Conservation (phyloP, 2,329 filamentous ascomycete genomes). For the Penicillium sclerotiorum region DNA sequence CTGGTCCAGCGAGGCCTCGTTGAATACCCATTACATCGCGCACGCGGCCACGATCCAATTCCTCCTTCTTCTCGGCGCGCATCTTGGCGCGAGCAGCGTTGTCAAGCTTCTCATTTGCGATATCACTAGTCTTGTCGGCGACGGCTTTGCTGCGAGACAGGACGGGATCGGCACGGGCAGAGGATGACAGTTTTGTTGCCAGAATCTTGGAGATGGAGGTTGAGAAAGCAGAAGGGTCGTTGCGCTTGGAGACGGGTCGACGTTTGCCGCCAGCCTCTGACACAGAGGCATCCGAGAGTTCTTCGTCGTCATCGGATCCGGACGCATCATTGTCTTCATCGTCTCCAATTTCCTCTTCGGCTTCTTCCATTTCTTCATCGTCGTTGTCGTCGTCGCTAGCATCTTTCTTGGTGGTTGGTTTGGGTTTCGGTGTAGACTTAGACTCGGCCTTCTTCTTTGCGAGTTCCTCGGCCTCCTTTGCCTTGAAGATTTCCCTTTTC, state of each 20-base stretch:
- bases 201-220: constrained; percentile 93
- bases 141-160: constrained; percentile 79
- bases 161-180: constrained; percentile 86
- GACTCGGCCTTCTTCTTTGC: constrained; percentile 19
- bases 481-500: too few species aligned
- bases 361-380: constrained; percentile 33
- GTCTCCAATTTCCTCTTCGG: constrained; percentile 34
- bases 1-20: constrained; percentile 54
- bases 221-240: constrained; percentile 88
- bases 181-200: constrained; percentile 79
- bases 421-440: constrained; percentile 10
- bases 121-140: constrained; percentile 69
- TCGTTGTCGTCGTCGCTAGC: constrained; percentile 33
- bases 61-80: constrained; percentile 75
- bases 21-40: constrained; percentile 77
- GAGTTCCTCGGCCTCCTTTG: constrained; percentile 4
- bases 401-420: constrained; percentile 15
- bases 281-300: constrained; percentile 42
- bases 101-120: constrained; percentile 77
- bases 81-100: constrained; percentile 77
- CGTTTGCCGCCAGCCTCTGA: constrained; percentile 47
- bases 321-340: constrained; percentile 45
- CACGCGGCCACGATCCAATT: constrained; percentile 82
- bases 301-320: constrained; percentile 39
- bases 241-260: constrained; percentile 66